Evolutionary conservation across 495 filamentous ascomycete genomes (phyloP).

Genomic region (Halenospora varia): DNA sequence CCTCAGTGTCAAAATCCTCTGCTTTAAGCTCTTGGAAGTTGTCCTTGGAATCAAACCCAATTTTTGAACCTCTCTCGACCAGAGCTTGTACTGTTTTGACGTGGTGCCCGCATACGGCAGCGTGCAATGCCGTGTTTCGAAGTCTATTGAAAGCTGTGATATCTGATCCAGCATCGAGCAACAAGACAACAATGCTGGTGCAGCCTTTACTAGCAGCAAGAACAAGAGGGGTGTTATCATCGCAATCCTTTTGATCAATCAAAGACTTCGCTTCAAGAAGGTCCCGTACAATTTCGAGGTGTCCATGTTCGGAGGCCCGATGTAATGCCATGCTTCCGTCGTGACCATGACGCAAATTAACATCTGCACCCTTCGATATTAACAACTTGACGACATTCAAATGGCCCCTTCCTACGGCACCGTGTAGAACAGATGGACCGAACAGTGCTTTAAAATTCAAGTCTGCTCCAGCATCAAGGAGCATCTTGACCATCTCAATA

Average conservation of each 20-base stretch:
- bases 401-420: too few species aligned
- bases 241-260: neutral
- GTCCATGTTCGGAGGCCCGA: too few species aligned
- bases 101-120: neutral
- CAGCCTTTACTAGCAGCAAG: slow-evolving; percentile 19
- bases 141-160: neutral
- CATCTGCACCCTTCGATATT: too few species aligned
- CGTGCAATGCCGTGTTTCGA: neutral
- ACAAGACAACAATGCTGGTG: neutral
- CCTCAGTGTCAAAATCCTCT: too few species aligned
- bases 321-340: too few species aligned
- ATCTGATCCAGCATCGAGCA: neutral
- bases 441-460: too few species aligned
- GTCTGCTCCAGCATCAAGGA: too few species aligned
- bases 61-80: neutral
- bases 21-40: neutral
- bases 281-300: neutral
- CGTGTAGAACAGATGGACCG: too few species aligned
- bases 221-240: slow-evolving; percentile 16
- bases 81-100: neutral
- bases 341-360: too few species aligned
- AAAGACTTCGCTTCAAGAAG: neutral
- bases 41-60: neutral
- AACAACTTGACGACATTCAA: too few species aligned
- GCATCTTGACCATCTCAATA: too few species aligned